Base-by-base conservation (phyloP, 2,329 filamentous ascomycete genomes). In the Neocucurbitaria cava region DNA sequence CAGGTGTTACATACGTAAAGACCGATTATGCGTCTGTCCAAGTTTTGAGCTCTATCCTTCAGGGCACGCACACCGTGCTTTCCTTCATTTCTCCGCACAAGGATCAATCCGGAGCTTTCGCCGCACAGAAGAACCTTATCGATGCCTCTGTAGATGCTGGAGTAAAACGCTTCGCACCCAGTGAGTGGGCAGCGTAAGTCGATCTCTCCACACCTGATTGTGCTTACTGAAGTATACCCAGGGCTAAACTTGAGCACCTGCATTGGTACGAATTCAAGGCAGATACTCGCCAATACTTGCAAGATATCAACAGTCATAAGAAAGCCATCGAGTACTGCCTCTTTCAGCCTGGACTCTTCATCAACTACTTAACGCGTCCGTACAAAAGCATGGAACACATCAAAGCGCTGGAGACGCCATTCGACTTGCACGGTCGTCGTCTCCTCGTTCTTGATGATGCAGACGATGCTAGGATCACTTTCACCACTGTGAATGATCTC, bases 271-370 rank as follows among this genome's bases (percentile, higher is more conserved):
- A 69, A 2, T 79, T 77, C 48, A 87, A 88, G 54, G 66, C 65
- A 2, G 66, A 70, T 2, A 76, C 79, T 3, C 76, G 78, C 17
- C 62, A 78, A 18, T 85, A 86, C 59, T 74, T 87, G 0, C 53
- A 72, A 35, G 66, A 82, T 20, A 53, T 86, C 8, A 87, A 87
- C 64, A 74, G 77, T 36, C 69, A 81, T 20, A 68, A 70, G 21
- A 79, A 79, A 56, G 73, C 83, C 3, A 73, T 86, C 18, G 82
- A 86, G 58, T 86, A 86, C 62, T 78, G 70, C 0, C 66, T 85
- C 0, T 85, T 85, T 51, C 81, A 84, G 30, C 79, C 80, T 0
- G 83, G 83, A 0, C 49, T 83, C 0, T 83, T 85, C 60, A 56
- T 79, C 2, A 75, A 86, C 65, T 85, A 85, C 65, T 64, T 84